Conservation (phyloP, 768 basidiomycete species). For the Mycena haematopus region DNA sequence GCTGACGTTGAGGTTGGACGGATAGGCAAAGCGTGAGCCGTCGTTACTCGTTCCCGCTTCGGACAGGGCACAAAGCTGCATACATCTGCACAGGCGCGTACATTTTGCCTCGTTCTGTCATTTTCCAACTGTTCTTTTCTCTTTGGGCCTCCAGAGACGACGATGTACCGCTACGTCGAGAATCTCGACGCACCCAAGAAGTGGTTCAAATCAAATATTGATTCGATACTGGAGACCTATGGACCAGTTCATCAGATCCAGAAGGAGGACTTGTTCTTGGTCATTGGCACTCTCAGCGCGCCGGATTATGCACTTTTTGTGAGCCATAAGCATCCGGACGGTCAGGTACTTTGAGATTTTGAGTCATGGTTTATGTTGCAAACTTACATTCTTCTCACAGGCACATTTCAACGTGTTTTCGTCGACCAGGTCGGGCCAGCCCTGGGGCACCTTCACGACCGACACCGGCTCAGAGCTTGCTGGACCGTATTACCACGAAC, state of each 20-base stretch:
- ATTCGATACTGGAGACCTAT: conserved; percentile 53
- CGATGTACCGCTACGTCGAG: conserved; percentile 57
- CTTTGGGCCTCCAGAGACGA: conserved; percentile 44
- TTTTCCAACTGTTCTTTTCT: no score
- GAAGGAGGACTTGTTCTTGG: conserved; percentile 51
- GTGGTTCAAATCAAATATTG: conserved; percentile 62
- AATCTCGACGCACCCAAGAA: conserved; percentile 52
- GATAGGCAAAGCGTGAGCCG: conserved; percentile 47
- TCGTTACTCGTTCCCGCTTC: conserved; percentile 53
- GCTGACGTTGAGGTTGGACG: conserved; percentile 1
- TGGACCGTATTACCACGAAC: conserved; percentile 58
- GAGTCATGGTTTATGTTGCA: conserved; percentile 3
- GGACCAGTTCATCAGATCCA: conserved; percentile 40
- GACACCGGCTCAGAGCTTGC: conserved; percentile 52
- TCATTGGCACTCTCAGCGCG: conserved; percentile 63
- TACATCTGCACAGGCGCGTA: conserved; percentile 46
- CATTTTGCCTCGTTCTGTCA: no score
- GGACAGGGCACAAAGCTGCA: conserved; percentile 57
- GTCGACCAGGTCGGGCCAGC: conserved; percentile 54
- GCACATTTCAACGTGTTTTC: conserved; percentile 76
- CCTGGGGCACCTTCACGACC: conserved; percentile 79
- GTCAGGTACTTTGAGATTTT: conserved; percentile 47
- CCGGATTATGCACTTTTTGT: conserved; percentile 63
- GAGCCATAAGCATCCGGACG: conserved; percentile 62
- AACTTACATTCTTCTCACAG: conserved; percentile 34